Evolutionary conservation across 371 early-diverging fungal species (phyloP).

Genomic region (Actinomortierella wolfii): DNA sequence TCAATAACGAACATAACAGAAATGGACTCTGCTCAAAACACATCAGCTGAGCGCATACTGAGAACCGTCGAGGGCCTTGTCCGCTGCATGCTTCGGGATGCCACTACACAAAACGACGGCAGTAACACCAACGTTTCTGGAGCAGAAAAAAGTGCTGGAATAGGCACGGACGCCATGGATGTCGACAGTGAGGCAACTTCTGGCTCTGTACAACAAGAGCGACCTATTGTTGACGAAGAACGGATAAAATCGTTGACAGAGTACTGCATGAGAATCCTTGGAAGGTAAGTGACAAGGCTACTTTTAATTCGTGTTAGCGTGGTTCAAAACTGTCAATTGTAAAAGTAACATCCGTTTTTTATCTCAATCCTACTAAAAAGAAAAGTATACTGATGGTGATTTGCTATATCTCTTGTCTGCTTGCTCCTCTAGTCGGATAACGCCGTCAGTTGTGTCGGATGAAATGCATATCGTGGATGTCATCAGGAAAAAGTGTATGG

Average conservation of each 20-base stretch:
- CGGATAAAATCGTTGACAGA: slow-evolving; percentile 43
- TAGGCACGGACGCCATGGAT: slow-evolving; percentile 21
- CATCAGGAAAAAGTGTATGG: slow-evolving; percentile 69
- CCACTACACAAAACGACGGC: no score
- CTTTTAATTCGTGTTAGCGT: no score
- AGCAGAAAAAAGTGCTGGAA: neutral
- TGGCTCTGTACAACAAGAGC: slow-evolving; percentile 2
- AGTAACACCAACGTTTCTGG: no score
- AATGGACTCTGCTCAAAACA: no score
- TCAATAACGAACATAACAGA: no score
- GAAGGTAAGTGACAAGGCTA: slow-evolving; percentile 47
- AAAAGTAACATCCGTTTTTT: neutral
- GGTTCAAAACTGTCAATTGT: neutral
- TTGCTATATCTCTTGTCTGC: neutral
- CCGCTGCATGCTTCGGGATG: no score
- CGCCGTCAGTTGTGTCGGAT: slow-evolving; percentile 63
- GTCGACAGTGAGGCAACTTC: slow-evolving; percentile 12
- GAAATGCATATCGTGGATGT: slow-evolving; percentile 64
- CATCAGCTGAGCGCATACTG: no score
- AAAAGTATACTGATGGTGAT: neutral
- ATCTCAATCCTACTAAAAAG: neutral
- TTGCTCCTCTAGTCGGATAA: slow-evolving; percentile 54
- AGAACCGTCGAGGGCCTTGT: no score
- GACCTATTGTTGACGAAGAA: slow-evolving; percentile 12
- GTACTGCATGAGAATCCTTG: slow-evolving; percentile 50